Evolutionary conservation across 768 basidiomycete species (phyloP), one percentile per base, ranked within the genome.

Genomic region (Glaciozyma antarctica): DNA sequence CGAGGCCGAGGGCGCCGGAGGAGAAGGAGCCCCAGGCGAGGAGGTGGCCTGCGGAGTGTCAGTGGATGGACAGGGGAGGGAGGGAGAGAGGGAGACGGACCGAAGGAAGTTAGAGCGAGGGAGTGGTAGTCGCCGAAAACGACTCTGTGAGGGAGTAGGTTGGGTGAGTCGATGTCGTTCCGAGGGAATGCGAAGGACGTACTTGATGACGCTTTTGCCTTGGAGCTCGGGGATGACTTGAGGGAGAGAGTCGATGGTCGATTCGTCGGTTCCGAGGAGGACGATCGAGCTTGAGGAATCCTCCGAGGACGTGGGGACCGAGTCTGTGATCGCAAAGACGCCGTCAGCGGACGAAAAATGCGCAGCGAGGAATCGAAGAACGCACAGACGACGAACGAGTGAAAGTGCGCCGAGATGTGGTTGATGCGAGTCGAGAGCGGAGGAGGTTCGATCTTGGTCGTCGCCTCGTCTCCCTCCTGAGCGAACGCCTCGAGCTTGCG

Each of bases 111-210:
- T 72, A 95, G 79, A 1, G 94, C 93, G 44, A 84, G 88, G 73
- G 81, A 85, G 78, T 98, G 94, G 76, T 93, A 95, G 77, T 98
- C 94, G 8, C 94, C 94, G 58, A 91, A 81, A 19, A 86, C 86
- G 62, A 94, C 85, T 58, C 89, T 88, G 65, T 12, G 15, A 24
- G 16, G 13, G 10, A 2, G 0, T 32, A 13, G n/a, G 5, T 19
- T 10, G 34, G 9, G 53, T 58, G 22, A 54, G 41, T 3, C 5
- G 16, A 34, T n/a, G n/a, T n/a, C n/a, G 41, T 10, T 15, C 5
- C 17, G 13, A 5, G 24, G 22, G 10, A 1, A 9, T 28, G 58
- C 6, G 19, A 1, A 8, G 22, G 21, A 65, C 68, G 24, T 21
- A 70, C 72, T 72, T 65, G 56, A 97, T 93, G 61, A 97, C 83